Percentiles rank a stretch among this genome's conserved stretches.
Evolutionary conservation across 1,284 basidiomycete genomes (phyloP).

Genomic region (Hemileia vastatrix): DNA sequence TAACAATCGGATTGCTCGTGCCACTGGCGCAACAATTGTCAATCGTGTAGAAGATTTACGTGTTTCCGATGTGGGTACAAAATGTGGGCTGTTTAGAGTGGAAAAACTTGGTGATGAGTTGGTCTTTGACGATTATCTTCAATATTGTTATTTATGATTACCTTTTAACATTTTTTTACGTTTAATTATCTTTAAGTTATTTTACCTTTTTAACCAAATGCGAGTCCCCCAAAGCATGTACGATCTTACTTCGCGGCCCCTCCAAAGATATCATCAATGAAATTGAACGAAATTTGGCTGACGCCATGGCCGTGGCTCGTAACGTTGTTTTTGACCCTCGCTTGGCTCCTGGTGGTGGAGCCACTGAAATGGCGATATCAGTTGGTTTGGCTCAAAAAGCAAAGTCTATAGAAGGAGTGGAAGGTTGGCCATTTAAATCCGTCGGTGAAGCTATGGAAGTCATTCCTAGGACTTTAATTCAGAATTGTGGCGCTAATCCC

Average conservation of each 20-base stretch:
- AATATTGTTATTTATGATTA: background rate
- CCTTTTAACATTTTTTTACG: conserved; percentile 11
- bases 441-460: conserved; percentile 96
- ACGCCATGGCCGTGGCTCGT: conserved; percentile 93
- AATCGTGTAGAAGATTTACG: conserved; percentile 92
- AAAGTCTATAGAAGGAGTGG: conserved; percentile 67
- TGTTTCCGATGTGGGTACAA: conserved; percentile 79
- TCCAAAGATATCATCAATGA: conserved; percentile 98
- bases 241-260: conserved; percentile 93
- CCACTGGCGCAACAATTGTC: conserved; percentile 90
- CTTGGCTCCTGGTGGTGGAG: conserved; percentile 86
- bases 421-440: conserved; percentile 80
- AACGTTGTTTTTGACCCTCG: conserved; percentile 93
- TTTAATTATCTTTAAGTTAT: conserved; percentile 54
- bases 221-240: conserved; percentile 89
- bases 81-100: conserved; percentile 88
- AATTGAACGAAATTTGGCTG: conserved; percentile 92
- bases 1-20: conserved; percentile 95
- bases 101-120: conserved; percentile 97
- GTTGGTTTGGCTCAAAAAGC: conserved; percentile 80
- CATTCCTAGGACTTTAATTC: conserved; percentile 86
- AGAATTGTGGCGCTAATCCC: conserved; percentile 91
- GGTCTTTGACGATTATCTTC: conserved; percentile 32
- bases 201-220: conserved; percentile 95
- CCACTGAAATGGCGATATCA: conserved; percentile 85